Percentiles rank a stretch among this genome's conserved stretches.
These are phyloP conservation scores for Malassezia caprae DNA, from an alignment of 1,284 basidiomycete genomes.

Conservation along the genomic window DNA sequence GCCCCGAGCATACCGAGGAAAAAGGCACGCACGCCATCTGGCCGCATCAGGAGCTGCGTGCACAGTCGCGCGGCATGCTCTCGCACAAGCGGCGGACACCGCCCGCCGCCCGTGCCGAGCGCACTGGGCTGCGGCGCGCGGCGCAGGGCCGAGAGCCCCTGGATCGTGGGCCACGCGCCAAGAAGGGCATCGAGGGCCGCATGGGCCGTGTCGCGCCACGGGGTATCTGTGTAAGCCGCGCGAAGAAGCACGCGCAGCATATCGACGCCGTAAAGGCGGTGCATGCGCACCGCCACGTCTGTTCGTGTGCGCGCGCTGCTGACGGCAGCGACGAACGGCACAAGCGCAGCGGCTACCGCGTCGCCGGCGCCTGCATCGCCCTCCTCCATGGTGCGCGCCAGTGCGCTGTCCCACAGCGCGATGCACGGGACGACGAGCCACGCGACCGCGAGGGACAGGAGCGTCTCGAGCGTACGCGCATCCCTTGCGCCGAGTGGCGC, in stretches of 20 bases:
- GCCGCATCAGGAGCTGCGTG: conserved; percentile 34
- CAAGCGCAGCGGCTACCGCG: background rate
- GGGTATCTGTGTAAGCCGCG: background rate
- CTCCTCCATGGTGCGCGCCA: background rate
- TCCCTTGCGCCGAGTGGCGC: conserved; percentile 10
- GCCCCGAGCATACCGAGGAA: conserved; percentile 30
- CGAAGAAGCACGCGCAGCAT: conserved; percentile 11
- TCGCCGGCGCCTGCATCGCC: background rate
- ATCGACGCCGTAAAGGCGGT: conserved; percentile 11
- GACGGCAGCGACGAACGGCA: background rate
- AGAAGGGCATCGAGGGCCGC: background rate
- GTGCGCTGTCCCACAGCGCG: background rate
- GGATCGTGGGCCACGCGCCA: conserved; percentile 4
- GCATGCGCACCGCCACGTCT: conserved; percentile 10
- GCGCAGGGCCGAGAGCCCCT: conserved; percentile 3
- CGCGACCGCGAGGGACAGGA: conserved; percentile 2
- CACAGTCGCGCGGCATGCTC: conserved; percentile 25
- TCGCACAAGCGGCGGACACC: conserved; percentile 8
- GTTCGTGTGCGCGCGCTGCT: conserved; percentile 1
- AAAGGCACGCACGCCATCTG: conserved; percentile 37
- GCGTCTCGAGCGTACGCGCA: conserved; percentile 4
- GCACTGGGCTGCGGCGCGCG: conserved; percentile 4
- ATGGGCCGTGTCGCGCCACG: background rate
- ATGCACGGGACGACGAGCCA: conserved; percentile 9
- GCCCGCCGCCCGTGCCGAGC: background rate